Base-by-base conservation (phyloP, 208 protist species). In the Trypanosomatidae sp. region DNA sequence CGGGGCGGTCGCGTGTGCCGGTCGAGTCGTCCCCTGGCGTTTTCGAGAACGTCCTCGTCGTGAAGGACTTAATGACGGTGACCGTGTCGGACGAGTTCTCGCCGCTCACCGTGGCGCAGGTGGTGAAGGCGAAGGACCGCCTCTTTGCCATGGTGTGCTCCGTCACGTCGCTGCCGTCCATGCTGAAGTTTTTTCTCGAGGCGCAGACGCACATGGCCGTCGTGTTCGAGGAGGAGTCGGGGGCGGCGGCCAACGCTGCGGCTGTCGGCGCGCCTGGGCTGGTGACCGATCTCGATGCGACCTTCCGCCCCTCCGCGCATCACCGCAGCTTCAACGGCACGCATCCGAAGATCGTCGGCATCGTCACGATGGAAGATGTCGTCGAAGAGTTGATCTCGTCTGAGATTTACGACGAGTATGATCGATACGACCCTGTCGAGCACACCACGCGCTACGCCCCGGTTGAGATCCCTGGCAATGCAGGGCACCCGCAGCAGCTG, bases 341-440 rank as follows among this genome's bases (percentile, higher is more conserved):
- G 8, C 74, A 46, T 6, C 60, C 67, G 3, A 60, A 80, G 33
- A 71, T 91, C 46, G 76, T 97, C 67, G 92, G 92, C 58, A 76
- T 97, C 30, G 83, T 97, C 3, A 97, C 92, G 2, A 82, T 97
- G 69, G 90, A 97, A 76, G 92, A 97, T 75, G 88, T 97, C 17
- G 87, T 95, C 36, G 92, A 97, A 76, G 85, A 90, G 73, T 80
- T 97, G 28, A 81, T 97, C 22, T 82, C 90, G 60, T 89, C 82
- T 2, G 88, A 97, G 80, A 95, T 97, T 64, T 95, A 95, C 77
- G 92, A 97, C 81, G 92, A 97, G 76, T 97, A 97, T 72, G 92
- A 97, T 72, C 71, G 81, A 67, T 91, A 95, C 69, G 84, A 82
- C 41, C 56, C 71, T 39, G 80, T 76, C 9, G 67, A 76, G 47